Evolutionary conservation across 164 flowering plant genomes (phyloP).

Genomic region (Santalum album): DNA sequence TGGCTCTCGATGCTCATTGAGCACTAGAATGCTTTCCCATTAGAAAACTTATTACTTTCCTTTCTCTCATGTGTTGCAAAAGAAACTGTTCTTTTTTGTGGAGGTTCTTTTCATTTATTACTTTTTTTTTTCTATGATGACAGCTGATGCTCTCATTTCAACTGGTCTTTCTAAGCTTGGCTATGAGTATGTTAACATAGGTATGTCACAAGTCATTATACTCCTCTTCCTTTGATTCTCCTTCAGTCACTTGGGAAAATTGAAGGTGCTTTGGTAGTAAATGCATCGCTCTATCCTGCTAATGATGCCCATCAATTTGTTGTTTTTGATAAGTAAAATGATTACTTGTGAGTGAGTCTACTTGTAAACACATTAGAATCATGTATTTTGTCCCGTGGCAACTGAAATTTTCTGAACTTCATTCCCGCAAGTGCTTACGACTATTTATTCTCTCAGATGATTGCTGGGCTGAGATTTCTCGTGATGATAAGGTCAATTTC

Average conservation of each 20-base stretch:
- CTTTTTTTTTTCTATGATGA: not conserved
- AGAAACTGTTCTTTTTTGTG: no score
- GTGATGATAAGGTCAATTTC: slow-evolving; percentile 19
- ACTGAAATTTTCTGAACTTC: not conserved
- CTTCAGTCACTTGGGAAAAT: not conserved
- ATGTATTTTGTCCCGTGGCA: not conserved
- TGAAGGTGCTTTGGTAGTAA: not conserved
- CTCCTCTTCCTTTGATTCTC: not conserved
- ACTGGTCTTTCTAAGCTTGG: slow-evolving; percentile 47
- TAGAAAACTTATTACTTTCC: no score
- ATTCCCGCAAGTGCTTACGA: not conserved
- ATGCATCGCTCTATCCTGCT: not conserved
- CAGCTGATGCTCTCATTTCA: slow-evolving; percentile 64
- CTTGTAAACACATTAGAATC: no score
- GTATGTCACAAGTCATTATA: slow-evolving; percentile 11
- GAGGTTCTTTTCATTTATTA: not conserved
- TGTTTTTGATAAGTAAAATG: no score
- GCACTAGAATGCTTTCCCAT: no score
- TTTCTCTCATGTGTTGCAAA: no score
- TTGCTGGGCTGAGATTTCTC: slow-evolving; percentile 57
- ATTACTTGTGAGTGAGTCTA: no score
- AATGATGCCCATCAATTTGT: no score
- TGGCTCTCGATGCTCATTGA: no score
- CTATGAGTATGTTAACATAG: slow-evolving; percentile 45
- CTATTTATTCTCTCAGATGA: slow-evolving; percentile 33